These are phyloP conservation scores for Phytophthora agathidicida DNA, from an alignment of 352 stramenopile genomes.

Conservation along the genomic window DNA sequence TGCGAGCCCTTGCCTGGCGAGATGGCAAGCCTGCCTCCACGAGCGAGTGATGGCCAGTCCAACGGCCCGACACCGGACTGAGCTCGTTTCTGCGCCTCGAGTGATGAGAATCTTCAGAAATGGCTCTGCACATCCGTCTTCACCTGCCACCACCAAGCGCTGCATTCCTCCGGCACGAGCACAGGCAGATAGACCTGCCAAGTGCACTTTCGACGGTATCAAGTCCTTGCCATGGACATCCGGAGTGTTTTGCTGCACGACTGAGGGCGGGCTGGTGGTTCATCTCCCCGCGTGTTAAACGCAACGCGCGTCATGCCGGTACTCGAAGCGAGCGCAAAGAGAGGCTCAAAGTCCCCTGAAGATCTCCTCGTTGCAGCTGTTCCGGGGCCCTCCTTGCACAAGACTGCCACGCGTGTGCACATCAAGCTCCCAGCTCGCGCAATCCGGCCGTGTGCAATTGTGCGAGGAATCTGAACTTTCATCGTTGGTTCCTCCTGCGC, in stretches of 20 bases:
- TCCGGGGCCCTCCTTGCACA: constrained; percentile 1
- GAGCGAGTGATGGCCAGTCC: no score
- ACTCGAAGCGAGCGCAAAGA: constrained; percentile 1
- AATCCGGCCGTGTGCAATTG: no score
- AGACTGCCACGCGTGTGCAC: no score
- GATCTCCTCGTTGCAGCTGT: no score
- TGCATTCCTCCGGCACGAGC: no score
- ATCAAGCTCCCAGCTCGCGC: no score
- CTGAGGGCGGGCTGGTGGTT: constrained; percentile 17
- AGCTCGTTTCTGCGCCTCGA: constrained; percentile 3
- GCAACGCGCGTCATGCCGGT: constrained; percentile 36
- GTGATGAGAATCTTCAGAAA: constrained; percentile 25
- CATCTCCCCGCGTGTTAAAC: not conserved
- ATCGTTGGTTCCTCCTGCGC: not conserved
- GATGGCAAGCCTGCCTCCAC: no score
- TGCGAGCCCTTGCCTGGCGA: no score
- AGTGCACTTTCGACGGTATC: no score
- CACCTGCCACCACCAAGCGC: no score
- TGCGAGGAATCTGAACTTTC: constrained; percentile 5
- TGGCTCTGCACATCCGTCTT: constrained; percentile 7
- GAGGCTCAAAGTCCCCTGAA: not conserved
- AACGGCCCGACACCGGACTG: constrained; percentile 19
- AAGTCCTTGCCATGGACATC: not conserved
- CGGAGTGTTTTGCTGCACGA: constrained; percentile 19
- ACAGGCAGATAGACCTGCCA: no score